Base-by-base conservation (phyloP, 73 alveolate genomes). In the Loxodes magnus region DNA sequence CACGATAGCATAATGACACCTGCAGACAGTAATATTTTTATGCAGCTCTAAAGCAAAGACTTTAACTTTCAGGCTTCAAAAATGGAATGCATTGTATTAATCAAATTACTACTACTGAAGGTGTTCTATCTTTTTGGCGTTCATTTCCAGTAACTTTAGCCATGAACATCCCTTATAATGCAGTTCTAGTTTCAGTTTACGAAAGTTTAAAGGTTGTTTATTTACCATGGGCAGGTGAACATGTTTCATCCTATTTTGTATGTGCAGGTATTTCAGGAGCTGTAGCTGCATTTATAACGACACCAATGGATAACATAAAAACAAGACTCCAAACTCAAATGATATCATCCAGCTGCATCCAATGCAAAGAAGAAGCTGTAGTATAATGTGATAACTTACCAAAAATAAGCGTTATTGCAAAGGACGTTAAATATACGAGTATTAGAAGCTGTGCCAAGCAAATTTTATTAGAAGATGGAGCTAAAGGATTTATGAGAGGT, bases 1-100 rank as follows among this genome's bases (percentile, higher is more conserved):
- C 96, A 85, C 43, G 96, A 85, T 70, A 59, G 66, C 46, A 68
- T 85, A 38, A 67, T 85, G 46, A 82, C 89, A 10, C 96, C 96
- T 1, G 56, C 77, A 30, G 96, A 85, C 51, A 75, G 87, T 74
- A 77, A 23, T 28, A 7, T 52, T 21, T 15, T 21, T 51, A 53
- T 15, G 67, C 28, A 77, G 88, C 67, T 41, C 62, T 84, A 3
- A 85, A 85, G 73, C 74, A 85, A 55, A 56, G 96, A 63, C 48
- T 80, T 55, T 74, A 85, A 63, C 56, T 85, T 5, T 49, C 63
- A 27, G 51, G 68, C 33, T 28, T 27, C 14, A 35, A 36, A 25
- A 21, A 79, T 14, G 46, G 77, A 2, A 19, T 35, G 4, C 14
- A 37, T 27, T 35, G 65, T 16, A 24, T 81, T 5, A 62, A 28